Base-by-base conservation (phyloP, 768 basidiomycete species). In the Cantharellus cinnabarinus region DNA sequence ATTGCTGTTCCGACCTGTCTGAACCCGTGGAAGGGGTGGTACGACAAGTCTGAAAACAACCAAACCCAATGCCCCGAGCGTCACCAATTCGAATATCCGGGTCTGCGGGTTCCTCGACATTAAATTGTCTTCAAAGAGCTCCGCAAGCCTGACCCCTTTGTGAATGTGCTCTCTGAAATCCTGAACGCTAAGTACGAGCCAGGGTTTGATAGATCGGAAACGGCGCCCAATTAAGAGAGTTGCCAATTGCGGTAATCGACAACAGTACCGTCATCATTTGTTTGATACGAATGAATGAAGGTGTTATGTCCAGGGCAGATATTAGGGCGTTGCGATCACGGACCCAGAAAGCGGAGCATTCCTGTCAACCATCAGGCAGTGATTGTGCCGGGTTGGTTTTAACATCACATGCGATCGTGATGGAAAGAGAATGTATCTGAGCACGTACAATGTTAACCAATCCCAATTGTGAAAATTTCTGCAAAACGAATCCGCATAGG, bases 391-490 rank as follows among this genome's bases (percentile, higher is more conserved):
- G 10, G 10, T 7, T 54, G 52, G n/a, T 37, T 37, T 54, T 37
- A 37, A 37, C 35, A 54, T 7, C n/a, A n/a, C n/a, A n/a, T n/a
- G n/a, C n/a, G 38, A 7, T 7, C 5, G 38, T 54, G 7, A 7
- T 37, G 52, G 52, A 54, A 7, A 7, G 35, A 54, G 35, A n/a
- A n/a, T n/a, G n/a, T n/a, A n/a, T n/a, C n/a, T n/a, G n/a, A n/a
- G n/a, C n/a, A 37, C 35, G 7, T 54, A 54, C 52, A 63, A 94
- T 91, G 63, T 86, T 90, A 2, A 85, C 82, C 4, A 95, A 20
- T 91, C 91, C 85, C 88, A 89, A 85, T 89, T 98, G 73, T 95
- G 91, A 69, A 91, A 84, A 68, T 98, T 95, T 4, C 83, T 83
- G 68, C 83, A 87, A 70, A 91, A 82, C 0, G 86, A 89, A 64